Conservation (phyloP, 2,329 filamentous ascomycete genomes). For the Talaromyces sp. region DNA sequence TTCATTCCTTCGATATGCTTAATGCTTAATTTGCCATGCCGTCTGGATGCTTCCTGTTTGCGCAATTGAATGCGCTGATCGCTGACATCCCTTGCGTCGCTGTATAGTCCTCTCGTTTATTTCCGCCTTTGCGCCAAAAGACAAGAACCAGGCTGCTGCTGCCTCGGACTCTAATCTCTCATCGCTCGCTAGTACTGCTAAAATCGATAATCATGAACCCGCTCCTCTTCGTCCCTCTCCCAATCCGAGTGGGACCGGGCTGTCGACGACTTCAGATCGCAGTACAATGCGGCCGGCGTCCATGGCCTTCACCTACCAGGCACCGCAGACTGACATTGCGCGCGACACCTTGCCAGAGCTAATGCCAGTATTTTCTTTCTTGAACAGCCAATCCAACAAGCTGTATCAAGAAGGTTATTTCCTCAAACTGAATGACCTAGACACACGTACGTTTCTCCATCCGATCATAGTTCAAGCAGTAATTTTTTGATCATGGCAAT, state of each 20-base stretch:
- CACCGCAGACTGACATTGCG: slow-evolving; percentile 77
- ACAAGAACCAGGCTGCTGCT: slow-evolving; percentile 32
- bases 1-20: background rate
- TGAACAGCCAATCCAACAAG: slow-evolving; percentile 95
- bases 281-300: slow-evolving; percentile 67
- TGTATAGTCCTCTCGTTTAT: slow-evolving; percentile 86
- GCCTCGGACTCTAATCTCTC: slow-evolving; percentile 18
- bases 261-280: slow-evolving; percentile 32
- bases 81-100: slow-evolving; percentile 69
- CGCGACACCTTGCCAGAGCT: slow-evolving; percentile 87
- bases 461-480: background rate
- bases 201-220: slow-evolving; percentile 4
- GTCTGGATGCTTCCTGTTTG: slow-evolving; percentile 42
- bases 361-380: slow-evolving; percentile 85
- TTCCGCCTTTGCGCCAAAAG: slow-evolving; percentile 49
- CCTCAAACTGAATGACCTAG: slow-evolving; percentile 90
- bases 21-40: background rate
- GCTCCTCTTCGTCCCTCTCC: slow-evolving; percentile 1
- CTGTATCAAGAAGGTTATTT: slow-evolving; percentile 98
- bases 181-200: slow-evolving; percentile 19
- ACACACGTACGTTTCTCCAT: slow-evolving; percentile 64
- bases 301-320: slow-evolving; percentile 80
- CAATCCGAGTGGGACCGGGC: slow-evolving; percentile 6
- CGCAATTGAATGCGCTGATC: slow-evolving; percentile 59
- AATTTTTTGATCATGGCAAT: background rate